phyloP scores from a whole-genome alignment of 257 asterid genomes.

The Nemophila menziesii region DNA sequence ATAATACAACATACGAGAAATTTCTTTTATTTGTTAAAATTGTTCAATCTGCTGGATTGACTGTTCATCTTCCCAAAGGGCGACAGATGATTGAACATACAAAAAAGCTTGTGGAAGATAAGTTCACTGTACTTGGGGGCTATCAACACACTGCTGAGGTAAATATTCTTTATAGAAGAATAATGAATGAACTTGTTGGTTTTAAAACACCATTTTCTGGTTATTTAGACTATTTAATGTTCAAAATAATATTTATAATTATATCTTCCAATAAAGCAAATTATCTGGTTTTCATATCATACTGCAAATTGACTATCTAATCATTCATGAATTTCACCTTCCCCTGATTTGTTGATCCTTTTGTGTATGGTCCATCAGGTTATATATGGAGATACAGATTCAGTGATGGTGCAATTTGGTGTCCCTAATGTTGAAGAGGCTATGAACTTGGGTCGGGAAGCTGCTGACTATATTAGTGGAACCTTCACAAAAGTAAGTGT shows the following conservation, averaged over 20 bases:
- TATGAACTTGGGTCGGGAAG: constrained; percentile 90
- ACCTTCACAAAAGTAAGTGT: constrained; percentile 66
- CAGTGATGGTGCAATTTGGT: constrained; percentile 99
- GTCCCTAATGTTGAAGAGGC: constrained; percentile 85
- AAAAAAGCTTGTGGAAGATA: constrained; percentile 88
- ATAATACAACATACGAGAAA: no score
- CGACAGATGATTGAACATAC: constrained; percentile 99
- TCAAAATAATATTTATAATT: no score
- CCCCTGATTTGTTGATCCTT: neutral
- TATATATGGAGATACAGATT: constrained; percentile 98
- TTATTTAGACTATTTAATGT: neutral
- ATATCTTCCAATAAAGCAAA: no score
- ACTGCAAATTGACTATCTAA: no score
- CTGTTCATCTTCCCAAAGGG: constrained; percentile 34
- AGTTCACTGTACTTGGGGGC: constrained; percentile 67
- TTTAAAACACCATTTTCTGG: no score
- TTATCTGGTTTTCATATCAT: no score
- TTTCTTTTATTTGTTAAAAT: constrained; percentile 2
- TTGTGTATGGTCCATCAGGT: constrained; percentile 37
- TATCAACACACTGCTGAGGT: constrained; percentile 93
- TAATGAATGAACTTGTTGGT: no score
- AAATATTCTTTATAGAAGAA: neutral
- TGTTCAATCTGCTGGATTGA: constrained; percentile 16
- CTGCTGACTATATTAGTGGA: constrained; percentile 84
- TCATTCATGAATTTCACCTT: no score